Evolutionary conservation across 1,284 basidiomycete genomes (phyloP).

Genomic region (Leccinum insolens): DNA sequence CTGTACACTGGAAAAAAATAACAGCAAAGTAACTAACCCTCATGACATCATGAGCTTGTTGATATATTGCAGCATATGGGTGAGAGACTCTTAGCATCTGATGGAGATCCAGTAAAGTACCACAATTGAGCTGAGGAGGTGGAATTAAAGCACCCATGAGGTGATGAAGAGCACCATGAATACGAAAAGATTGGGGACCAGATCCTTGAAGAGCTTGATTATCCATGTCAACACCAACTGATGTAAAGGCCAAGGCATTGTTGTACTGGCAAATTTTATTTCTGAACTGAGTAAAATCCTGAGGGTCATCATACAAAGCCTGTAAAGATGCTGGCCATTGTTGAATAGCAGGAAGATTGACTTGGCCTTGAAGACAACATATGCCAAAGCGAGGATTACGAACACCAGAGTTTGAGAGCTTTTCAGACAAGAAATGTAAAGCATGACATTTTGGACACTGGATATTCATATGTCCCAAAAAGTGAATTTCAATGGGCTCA

Average conservation of each 20-base stretch:
- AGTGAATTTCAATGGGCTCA: conserved; percentile 5
- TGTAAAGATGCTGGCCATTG: conserved; percentile 19
- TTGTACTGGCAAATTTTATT: conserved; percentile 41
- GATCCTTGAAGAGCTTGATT: too few relatives aligned
- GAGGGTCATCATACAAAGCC: conserved; percentile 21
- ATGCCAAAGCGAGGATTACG: conserved; percentile 21
- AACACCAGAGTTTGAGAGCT: conserved; percentile 9
- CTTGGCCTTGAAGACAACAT: conserved; percentile 32
- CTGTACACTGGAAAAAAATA: too few relatives aligned
- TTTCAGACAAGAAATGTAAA: conserved; percentile 26
- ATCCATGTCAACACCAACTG: conserved; percentile 29
- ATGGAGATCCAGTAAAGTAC: too few relatives aligned
- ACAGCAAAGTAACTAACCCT: too few relatives aligned
- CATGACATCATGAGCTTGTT: conserved; percentile 22
- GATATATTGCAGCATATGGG: too few relatives aligned
- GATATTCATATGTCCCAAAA: conserved; percentile 23
- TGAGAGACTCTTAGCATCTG: too few relatives aligned
- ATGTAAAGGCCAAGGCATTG: conserved; percentile 43
- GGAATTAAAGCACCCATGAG: too few relatives aligned
- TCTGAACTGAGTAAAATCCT: conserved; percentile 22
- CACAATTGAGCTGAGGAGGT: too few relatives aligned
- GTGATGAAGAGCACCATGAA: too few relatives aligned
- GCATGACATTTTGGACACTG: conserved; percentile 27
- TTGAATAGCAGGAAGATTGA: conserved; percentile 22
- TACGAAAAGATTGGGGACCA: too few relatives aligned